A percentile compares a stretch with the other conserved stretches of the same genome.
Conservation (phyloP, 352 stramenopile species). For the Phytophthora niederhauseri region DNA sequence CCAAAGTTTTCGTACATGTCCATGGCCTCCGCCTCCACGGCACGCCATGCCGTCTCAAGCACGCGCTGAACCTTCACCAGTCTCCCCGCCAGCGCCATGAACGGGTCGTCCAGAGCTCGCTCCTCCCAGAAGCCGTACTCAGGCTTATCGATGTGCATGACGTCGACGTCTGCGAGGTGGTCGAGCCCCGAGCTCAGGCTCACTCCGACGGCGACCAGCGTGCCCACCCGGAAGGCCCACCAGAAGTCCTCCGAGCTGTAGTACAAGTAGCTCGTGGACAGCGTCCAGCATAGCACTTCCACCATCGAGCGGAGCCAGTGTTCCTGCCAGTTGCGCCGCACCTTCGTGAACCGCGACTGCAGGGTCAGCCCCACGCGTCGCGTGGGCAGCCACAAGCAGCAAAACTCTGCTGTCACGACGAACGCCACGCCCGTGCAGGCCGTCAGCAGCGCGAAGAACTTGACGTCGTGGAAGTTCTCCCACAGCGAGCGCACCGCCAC, state of each 20-base stretch:
- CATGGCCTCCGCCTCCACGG: slow-evolving; percentile 57
- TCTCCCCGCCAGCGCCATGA: slow-evolving; percentile 45
- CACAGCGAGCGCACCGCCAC: slow-evolving; percentile 66
- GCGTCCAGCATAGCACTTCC: slow-evolving; percentile 70
- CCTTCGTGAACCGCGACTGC: slow-evolving; percentile 74
- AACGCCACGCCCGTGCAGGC: slow-evolving; percentile 72
- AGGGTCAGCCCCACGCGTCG: slow-evolving; percentile 71
- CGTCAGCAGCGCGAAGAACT: slow-evolving; percentile 72
- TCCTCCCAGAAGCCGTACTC: slow-evolving; percentile 69
- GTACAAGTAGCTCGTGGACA: slow-evolving; percentile 65
- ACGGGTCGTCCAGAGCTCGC: slow-evolving; percentile 45
- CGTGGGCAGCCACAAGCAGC: slow-evolving; percentile 79
- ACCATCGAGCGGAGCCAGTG: slow-evolving; percentile 54
- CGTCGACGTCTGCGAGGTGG: slow-evolving; percentile 61
- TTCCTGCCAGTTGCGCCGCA: slow-evolving; percentile 64
- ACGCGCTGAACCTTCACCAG: slow-evolving; percentile 54
- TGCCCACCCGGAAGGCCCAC: slow-evolving; percentile 59
- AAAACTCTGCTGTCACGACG: slow-evolving; percentile 78
- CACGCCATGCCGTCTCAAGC: slow-evolving; percentile 23
- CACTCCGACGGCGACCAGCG: slow-evolving; percentile 55
- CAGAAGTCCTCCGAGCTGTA: slow-evolving; percentile 57
- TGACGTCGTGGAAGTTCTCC: slow-evolving; percentile 73
- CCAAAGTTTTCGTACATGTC: slow-evolving; percentile 76
- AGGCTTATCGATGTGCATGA: slow-evolving; percentile 41
- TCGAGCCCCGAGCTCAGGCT: slow-evolving; percentile 63